Evolutionary conservation across 176 grass and related monocot genomes (phyloP), one percentile per base, ranked within the genome.

Genomic region (Melocanna baccifera): DNA sequence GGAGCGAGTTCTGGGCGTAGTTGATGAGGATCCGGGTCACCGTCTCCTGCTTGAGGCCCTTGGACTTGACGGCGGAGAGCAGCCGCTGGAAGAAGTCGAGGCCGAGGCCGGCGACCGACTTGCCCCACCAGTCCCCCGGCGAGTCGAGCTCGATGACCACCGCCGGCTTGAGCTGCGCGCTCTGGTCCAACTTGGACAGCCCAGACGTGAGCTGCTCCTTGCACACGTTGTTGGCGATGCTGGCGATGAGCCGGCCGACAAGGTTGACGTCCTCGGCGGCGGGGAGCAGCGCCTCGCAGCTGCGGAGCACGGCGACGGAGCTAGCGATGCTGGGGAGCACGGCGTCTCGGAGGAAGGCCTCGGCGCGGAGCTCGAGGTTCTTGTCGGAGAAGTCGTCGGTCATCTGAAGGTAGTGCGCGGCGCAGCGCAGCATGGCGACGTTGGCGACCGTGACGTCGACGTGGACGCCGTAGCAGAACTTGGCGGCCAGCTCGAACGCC

Each of bases 1-100:
- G 89, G 4, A 98, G 83, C 67, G 95, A 90, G 79, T 80, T 95
- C 73, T 94, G 91, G 10, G 92, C 92, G 73, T 98, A 98, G 64
- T 93, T 94, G 52, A 98, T 93, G 40, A 98, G 80, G 73, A 94
- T 94, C 58, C 85, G 63, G 37, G 91, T 93, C 43, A 98, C 77
- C 9, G 87, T 98, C 68, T 98, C 92, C 91, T 94, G 91, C 79
- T 88, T 98, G n/a, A 98, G 91, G n/a, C 95, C 95, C 68, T 94
- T 94, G 32, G 91, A 92, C 73, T 94, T 98, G 7, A 95, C 62
- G 3, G 95, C 87, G 16, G 92, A 90, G 15, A 98, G 87, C 29
- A 95, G 82, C n/a, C 87, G 86, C 64, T 93, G 92, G 83, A 94
- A 98, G 7, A 98, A 83, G 57, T 98, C 95, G 5, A 98, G 81